Base-by-base conservation (phyloP, 2,329 filamentous ascomycete species). In the Nemania serpens region DNA sequence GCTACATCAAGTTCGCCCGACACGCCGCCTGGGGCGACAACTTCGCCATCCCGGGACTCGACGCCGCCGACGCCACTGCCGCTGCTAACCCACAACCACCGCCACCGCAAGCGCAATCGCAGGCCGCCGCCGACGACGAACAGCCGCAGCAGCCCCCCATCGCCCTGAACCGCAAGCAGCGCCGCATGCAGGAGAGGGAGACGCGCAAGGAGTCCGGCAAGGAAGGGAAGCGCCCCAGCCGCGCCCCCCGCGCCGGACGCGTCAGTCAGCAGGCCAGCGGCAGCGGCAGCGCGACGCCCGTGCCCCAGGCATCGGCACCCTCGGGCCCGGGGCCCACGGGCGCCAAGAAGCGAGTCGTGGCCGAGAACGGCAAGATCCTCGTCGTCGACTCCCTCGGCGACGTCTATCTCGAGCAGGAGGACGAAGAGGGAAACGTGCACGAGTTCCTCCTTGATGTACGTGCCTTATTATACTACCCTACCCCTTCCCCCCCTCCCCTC, bases 281-380 rank as follows among this genome's bases (percentile, higher is more conserved):
- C 11, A 79, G 79, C 29, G 80, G 81, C 11, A 79, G 79, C 29
- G 77, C 78, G 69, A 88, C 82, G 70, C 84, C 84, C 0, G 81
- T 84, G 49, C 82, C 82, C 51, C 78, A 76, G 64, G 77, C 78
- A 73, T 77, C 73, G 64, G 77, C 78, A 73, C 77, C 73, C 29
- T 15, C 10, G 70, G 75, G 79, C 5, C 76, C 82, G 55, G 86
- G 87, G 11, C 86, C 91, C 1, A 84, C 88, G 39, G 93, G 93
- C 18, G 83, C 89, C 36, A 91, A 91, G 78, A 96, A 94, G 82
- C 85, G 91, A 37, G 91, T 98, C 15, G 86, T 93, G 25, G 94
- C 93, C 2, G 90, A 97, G 81, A 99, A 99, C 70, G 95, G 95
- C 68, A 99, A 98, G 81, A 83, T 96, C 0, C 81, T 99, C 39